A percentile compares a stretch with the other conserved stretches of the same genome.
phyloP scores from a whole-genome alignment of 2,329 filamentous ascomycete species.

The Epichloe typhina region DNA sequence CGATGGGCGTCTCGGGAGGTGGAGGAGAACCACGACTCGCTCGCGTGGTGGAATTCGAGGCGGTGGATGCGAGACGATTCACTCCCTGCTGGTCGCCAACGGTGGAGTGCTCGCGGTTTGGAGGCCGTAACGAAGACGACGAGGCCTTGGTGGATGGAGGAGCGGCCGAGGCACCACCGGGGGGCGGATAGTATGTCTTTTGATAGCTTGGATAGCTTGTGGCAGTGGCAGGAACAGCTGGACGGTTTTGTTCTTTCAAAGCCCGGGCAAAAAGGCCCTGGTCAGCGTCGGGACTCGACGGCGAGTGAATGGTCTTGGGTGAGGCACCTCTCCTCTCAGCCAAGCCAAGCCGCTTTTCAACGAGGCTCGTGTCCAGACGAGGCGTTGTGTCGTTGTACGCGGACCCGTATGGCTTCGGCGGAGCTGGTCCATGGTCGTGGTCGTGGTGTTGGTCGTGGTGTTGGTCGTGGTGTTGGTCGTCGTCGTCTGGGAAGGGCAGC shows the following conservation, averaged over 20 bases:
- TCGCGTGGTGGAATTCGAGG: slow-evolving; percentile 84
- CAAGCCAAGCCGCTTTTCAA: slow-evolving; percentile 49
- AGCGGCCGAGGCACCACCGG: slow-evolving; percentile 24
- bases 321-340: slow-evolving; percentile 73
- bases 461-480: too few species aligned
- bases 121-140: slow-evolving; percentile 10
- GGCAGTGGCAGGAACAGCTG: slow-evolving; percentile 26
- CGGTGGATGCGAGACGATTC: slow-evolving; percentile 61
- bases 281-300: slow-evolving; percentile 62
- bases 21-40: slow-evolving; percentile 88
- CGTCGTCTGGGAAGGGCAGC: slow-evolving; percentile 63
- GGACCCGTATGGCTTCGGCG: slow-evolving; percentile 31
- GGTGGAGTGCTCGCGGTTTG: slow-evolving; percentile 12
- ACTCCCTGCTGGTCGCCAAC: slow-evolving; percentile 34
- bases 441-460: too few species aligned
- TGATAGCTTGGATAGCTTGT: slow-evolving; percentile 37
- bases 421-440: slow-evolving; percentile 41
- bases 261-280: slow-evolving; percentile 69
- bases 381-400: slow-evolving; percentile 37
- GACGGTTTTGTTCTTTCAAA: slow-evolving; percentile 28
- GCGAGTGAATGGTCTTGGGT: slow-evolving; percentile 72
- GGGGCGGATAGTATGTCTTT: slow-evolving; percentile 48
- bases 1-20: slow-evolving; percentile 81
- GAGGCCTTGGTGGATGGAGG: slow-evolving; percentile 19
- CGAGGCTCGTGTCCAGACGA: slow-evolving; percentile 41